These are phyloP conservation scores for Prunus yedoensis DNA, from an alignment of 331 rosid species.

Conservation along the genomic window DNA sequence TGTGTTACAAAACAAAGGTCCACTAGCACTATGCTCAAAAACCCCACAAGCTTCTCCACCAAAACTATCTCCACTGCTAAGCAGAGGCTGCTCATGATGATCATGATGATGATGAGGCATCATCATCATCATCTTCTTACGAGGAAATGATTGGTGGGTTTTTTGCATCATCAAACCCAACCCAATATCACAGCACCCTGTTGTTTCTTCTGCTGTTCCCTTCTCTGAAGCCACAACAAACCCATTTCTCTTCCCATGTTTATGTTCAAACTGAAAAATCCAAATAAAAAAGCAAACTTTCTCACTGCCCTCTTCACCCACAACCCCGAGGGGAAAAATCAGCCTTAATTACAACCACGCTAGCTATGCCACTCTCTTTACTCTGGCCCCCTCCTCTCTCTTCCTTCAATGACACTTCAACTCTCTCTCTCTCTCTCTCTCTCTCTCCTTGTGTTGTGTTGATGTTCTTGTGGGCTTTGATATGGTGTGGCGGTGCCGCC, in stretches of 20 bases:
- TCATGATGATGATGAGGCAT: conserved; percentile 8
- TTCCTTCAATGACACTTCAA: conserved; percentile 24
- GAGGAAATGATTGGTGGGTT: conserved; percentile 17
- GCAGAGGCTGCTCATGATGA: conserved; percentile 13
- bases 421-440: no score
- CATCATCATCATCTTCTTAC: conserved; percentile 24
- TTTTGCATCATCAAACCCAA: conserved; percentile 37
- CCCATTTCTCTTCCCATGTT: conserved; percentile 31
- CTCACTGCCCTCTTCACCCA: conserved; percentile 16
- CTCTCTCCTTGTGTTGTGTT: background rate
- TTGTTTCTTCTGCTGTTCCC: conserved; percentile 32
- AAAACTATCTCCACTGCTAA: conserved; percentile 7
- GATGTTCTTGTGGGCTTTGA: conserved; percentile 19
- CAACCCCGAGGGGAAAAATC: conserved; percentile 1
- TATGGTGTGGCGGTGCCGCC: conserved; percentile 33
- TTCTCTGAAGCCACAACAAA: conserved; percentile 13
- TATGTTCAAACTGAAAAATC: background rate
- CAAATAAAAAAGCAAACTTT: conserved; percentile 1
- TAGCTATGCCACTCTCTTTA: conserved; percentile 7
- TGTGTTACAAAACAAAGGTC: conserved; percentile 26
- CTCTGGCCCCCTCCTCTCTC: background rate
- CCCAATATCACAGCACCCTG: conserved; percentile 30
- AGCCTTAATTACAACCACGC: conserved; percentile 26
- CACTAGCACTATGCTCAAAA: background rate
- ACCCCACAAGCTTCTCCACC: conserved; percentile 15